Conservation (phyloP, 23 red algal species). For the Porphyridium purpureum region DNA sequence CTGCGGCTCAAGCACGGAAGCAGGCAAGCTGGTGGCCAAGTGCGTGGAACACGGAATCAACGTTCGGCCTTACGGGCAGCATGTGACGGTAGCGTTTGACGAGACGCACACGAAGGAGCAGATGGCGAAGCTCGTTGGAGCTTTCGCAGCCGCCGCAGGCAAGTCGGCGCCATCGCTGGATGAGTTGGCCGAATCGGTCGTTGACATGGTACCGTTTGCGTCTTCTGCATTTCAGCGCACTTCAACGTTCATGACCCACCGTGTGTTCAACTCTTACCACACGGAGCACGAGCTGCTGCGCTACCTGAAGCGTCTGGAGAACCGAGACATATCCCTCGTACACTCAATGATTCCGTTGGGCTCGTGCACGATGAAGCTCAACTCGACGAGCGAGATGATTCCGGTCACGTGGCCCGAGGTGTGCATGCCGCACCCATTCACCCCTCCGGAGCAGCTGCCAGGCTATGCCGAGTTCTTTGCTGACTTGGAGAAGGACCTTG, state of each 20-base stretch:
- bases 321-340: constrained; percentile 67
- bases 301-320: constrained; percentile 73
- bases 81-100: constrained; percentile 77
- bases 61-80: constrained; percentile 40
- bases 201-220: constrained; percentile 8
- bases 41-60: constrained; percentile 55
- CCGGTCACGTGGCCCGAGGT: constrained; percentile 95
- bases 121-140: constrained; percentile 30
- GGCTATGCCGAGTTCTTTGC: constrained; percentile 85
- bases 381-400: constrained; percentile 87
- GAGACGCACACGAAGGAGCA: constrained; percentile 60
- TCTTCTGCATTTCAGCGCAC: constrained; percentile 20
- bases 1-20: constrained; percentile 11
- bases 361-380: constrained; percentile 98
- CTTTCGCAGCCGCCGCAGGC: constrained; percentile 28
- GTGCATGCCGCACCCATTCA: constrained; percentile 75
- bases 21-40: constrained; percentile 14
- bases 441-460: constrained; percentile 77
- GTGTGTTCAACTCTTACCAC: constrained; percentile 83
- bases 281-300: constrained; percentile 96
- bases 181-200: constrained; percentile 8
- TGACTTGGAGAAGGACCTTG: constrained; percentile 59
- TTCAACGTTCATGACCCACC: constrained; percentile 84
- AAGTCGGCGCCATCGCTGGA: neutral
- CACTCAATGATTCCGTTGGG: constrained; percentile 99